Conservation (phyloP, 1,139 yeast species). For the Protomyces arabidopsidicola region DNA sequence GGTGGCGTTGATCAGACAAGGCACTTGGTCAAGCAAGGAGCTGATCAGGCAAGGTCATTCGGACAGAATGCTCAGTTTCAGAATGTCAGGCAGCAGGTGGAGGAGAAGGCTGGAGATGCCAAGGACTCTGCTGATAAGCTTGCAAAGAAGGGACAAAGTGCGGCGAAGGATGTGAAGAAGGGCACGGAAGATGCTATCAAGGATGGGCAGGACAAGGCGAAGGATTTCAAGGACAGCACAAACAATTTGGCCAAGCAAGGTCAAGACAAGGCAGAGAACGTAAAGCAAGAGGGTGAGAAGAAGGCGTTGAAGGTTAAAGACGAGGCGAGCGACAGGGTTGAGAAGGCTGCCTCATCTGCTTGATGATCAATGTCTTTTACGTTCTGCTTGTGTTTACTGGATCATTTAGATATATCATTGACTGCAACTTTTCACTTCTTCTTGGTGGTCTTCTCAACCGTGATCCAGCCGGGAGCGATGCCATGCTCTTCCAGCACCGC, state of each 20-base stretch:
- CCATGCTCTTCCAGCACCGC: constrained; percentile 5
- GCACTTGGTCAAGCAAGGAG: background rate
- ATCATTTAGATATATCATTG: too few relatives aligned
- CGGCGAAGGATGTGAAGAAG: background rate
- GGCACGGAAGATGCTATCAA: background rate
- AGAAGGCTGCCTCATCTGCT: background rate
- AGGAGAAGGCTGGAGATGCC: background rate
- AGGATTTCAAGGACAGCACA: background rate
- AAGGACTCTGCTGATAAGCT: background rate
- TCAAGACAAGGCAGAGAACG: background rate
- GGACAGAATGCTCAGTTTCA: background rate
- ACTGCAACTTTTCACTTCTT: background rate
- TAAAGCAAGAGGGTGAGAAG: background rate
- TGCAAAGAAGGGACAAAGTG: background rate
- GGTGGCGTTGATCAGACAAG: background rate
- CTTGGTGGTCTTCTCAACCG: constrained; percentile 4
- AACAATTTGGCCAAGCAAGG: background rate
- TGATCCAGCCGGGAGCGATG: constrained; percentile 1
- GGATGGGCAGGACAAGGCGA: background rate
- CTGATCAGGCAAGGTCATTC: background rate
- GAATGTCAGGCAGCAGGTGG: background rate
- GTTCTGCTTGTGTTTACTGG: background rate
- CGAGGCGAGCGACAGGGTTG: background rate
- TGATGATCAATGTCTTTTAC: background rate
- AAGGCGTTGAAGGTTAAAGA: background rate